phyloP scores from a whole-genome alignment of 352 stramenopile genomes.

The Pythium dissotocum region DNA sequence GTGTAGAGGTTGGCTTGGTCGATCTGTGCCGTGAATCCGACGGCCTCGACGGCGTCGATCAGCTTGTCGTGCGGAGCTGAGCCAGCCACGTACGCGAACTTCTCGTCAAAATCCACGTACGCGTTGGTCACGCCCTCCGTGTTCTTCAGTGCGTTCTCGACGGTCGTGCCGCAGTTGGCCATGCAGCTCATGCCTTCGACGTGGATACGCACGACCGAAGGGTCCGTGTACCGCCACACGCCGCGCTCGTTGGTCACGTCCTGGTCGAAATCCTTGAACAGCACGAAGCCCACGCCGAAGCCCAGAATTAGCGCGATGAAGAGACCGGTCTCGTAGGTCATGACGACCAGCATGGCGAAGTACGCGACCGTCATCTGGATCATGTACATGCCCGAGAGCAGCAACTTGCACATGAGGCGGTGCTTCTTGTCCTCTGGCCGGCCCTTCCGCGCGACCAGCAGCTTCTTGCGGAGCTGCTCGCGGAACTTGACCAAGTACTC shows the following conservation, averaged over 20 bases:
- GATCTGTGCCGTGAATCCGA: slow-evolving; percentile 55
- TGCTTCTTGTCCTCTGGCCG: slow-evolving; percentile 46
- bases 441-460: slow-evolving; percentile 41
- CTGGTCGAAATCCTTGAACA: slow-evolving; percentile 75
- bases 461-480: slow-evolving; percentile 47
- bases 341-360: slow-evolving; percentile 82
- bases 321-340: slow-evolving; percentile 79
- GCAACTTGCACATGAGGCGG: slow-evolving; percentile 65
- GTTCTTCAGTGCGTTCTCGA: slow-evolving; percentile 52
- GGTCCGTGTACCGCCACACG: slow-evolving; percentile 33
- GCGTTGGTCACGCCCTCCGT: slow-evolving; percentile 71
- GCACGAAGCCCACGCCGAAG: slow-evolving; percentile 65
- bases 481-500: slow-evolving; percentile 63
- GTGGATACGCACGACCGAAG: slow-evolving; percentile 45
- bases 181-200: slow-evolving; percentile 89
- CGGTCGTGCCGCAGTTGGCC: slow-evolving; percentile 89
- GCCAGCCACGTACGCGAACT: slow-evolving; percentile 71
- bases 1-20: slow-evolving; percentile 40
- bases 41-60: slow-evolving; percentile 59
- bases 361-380: slow-evolving; percentile 83
- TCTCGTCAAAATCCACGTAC: slow-evolving; percentile 76
- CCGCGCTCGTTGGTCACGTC: slow-evolving; percentile 72
- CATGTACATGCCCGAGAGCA: slow-evolving; percentile 73
- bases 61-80: slow-evolving; percentile 51
- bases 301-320: slow-evolving; percentile 73